Evolutionary conservation across 306 rosid species (phyloP), one percentile per base, ranked within the genome.

Genomic region (Sicyos baderoa): DNA sequence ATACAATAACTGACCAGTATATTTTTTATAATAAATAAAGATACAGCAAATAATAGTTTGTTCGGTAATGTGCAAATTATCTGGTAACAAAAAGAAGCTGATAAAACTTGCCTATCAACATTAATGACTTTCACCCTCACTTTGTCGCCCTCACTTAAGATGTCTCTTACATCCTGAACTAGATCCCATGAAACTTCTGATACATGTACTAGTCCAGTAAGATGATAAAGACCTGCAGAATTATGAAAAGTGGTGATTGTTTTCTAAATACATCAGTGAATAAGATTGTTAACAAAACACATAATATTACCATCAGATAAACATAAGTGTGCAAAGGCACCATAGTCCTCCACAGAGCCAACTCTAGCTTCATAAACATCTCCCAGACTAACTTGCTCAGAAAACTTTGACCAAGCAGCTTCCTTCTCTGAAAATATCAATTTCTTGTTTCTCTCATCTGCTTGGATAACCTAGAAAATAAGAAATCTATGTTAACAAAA

Each of bases 151-250:
- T 72, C 88, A 54, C 74, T 75, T 74, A 92, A 77, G 84, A 92
- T 64, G 68, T 92, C 96, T 81, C 96, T 82, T 70, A 83, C 89
- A 82, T 89, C 96, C 56, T 76, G 91, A 79, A 92, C 84, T 74
- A 92, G 80, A 84, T 92, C 98, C 98, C 98, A 92, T 13, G 98
- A 87, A 76, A 89, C 96, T 80, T 92, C 98, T 6, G 95, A 86
- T 79, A 89, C 55, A 79, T 93, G 96, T 73, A 92, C 87, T 73
- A 92, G 83, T 68, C 98, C 98, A 42, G 95, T 84, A 73, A 92
- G 84, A 78, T 82, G 98, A 83, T 84, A 84, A 77, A 86, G 84
- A 79, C 89, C 98, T 92, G 95, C 86, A 82, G 85, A 84, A 67
- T 17, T 74, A 75, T 71, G 76, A 75, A 76, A 75, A 81, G 71